These are phyloP conservation scores for Hypomyces perniciosus DNA, from an alignment of 2,329 filamentous ascomycete species.

Conservation along the genomic window DNA sequence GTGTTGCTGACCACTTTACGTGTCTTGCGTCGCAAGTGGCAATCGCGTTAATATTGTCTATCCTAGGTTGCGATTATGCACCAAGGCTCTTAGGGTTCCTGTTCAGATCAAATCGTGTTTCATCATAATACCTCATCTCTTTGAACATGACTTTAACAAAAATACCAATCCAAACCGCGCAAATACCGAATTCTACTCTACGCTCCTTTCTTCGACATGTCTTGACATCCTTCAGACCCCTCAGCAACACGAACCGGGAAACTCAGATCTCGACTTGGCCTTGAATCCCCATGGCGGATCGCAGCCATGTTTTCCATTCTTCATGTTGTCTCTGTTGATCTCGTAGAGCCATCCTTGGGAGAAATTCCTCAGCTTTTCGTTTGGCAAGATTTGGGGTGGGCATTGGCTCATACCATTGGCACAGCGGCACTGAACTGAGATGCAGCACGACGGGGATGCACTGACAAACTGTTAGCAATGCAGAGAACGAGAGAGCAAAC, in stretches of 20 bases:
- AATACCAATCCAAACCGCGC: no score
- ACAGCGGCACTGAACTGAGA: not conserved
- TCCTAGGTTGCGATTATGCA: no score
- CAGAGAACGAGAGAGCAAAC: no score
- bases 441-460: not conserved
- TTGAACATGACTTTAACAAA: no score
- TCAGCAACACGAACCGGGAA: not conserved
- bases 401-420: not conserved
- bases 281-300: not conserved
- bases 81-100: no score
- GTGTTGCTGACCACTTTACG: not conserved
- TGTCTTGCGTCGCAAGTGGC: not conserved
- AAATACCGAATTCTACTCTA: not conserved
- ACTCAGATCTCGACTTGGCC: not conserved
- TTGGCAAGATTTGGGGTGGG: not conserved
- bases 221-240: no score
- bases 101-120: no score
- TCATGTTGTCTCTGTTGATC: not conserved
- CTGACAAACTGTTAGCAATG: not conserved
- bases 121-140: no score
- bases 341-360: not conserved
- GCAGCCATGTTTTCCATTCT: not conserved
- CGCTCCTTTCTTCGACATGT: not conserved
- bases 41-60: no score
- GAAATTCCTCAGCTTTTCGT: not conserved